Evolutionary conservation across 2,329 filamentous ascomycete genomes (phyloP).

Genomic region (Exophiala dermatitidis): DNA sequence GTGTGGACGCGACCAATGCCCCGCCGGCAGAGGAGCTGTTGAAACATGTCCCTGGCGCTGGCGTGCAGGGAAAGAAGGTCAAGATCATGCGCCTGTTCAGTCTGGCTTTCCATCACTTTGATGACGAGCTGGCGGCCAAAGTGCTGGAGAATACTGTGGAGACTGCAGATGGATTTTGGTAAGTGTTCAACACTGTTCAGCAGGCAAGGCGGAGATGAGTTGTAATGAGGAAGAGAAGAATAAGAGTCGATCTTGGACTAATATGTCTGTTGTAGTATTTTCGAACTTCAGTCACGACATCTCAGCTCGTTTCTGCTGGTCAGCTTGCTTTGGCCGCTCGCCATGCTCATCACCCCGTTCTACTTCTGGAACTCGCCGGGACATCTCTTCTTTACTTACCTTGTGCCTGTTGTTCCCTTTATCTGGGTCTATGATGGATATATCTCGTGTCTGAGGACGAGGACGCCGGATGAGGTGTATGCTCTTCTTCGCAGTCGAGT

Average conservation of each 20-base stretch:
- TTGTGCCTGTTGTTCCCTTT: constrained; percentile 60
- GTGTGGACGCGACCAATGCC: constrained; percentile 59
- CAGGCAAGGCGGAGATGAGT: too few species aligned
- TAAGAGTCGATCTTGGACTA: constrained; percentile 15
- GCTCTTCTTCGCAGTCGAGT: constrained; percentile 43
- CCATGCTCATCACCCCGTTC: constrained; percentile 31
- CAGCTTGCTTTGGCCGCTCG: constrained; percentile 38
- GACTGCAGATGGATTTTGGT: constrained; percentile 38
- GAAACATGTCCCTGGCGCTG: constrained; percentile 22
- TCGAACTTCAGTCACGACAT: constrained; percentile 65
- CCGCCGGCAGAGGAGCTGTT: constrained; percentile 42
- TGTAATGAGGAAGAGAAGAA: too few species aligned
- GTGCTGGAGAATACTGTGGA: constrained; percentile 59
- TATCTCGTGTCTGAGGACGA: constrained; percentile 59
- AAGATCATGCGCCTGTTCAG: constrained; percentile 64
- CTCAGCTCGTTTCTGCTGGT: constrained; percentile 49
- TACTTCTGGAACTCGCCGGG: constrained; percentile 43
- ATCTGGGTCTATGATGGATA: constrained; percentile 63
- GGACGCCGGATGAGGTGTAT: constrained; percentile 60
- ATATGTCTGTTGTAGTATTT: constrained; percentile 41
- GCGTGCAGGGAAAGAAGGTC: constrained; percentile 47
- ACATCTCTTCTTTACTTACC: constrained; percentile 59
- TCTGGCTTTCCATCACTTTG: constrained; percentile 70
- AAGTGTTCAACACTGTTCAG: constrained; percentile 12
- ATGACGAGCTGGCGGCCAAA: constrained; percentile 52